Base-by-base conservation (phyloP, 345 rosid species). In the Xanthoceras sorbifolium region DNA sequence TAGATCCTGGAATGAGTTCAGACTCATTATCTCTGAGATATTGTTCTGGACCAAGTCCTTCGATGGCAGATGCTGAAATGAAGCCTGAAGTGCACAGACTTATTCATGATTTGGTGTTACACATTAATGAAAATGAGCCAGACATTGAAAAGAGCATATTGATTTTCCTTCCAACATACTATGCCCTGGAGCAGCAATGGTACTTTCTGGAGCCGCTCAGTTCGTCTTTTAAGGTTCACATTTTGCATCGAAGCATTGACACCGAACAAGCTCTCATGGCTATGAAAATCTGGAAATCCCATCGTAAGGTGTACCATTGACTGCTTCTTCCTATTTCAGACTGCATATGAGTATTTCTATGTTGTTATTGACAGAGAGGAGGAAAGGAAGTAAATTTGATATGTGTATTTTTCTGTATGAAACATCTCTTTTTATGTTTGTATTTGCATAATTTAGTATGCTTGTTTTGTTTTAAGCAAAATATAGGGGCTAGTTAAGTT, bases 111-210 rank as follows among this genome's bases (percentile, higher is more conserved):
- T 88, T 94, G 82, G 83, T 94, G 73, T 57, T 91, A 77, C 76
- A 87, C 83, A 93, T 93, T 81, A 90, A 94, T 82, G 36, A 81
- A 73, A 87, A 85, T 80, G 99, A 94, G 79, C 87, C 90, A 63
- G 97, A 94, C 76, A 87, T 88, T 63, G 97, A 93, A 74, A 94
- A 94, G 88, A 84, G 98, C 85, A 91, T 93, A 74, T 85, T 94
- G 89, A 86, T 93, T 79, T 94, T 94, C 84, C 98, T 94, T 83
- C 99, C 98, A 68, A 93, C 99, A 6, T 94, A 94, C 84, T 81
- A 80, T 77, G 86, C 96, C 44, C 86, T 94, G 79, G 93, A 86
- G 92, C 92, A 84, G 84, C 98, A 91, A 81, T 94, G 95, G 97
- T 4, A 84, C 76, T 90, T 71, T 74, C 73, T 94, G 84, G 82